These are phyloP conservation scores for Aureobasidium melanogenum DNA, from an alignment of 2,329 filamentous ascomycete species.

Conservation along the genomic window DNA sequence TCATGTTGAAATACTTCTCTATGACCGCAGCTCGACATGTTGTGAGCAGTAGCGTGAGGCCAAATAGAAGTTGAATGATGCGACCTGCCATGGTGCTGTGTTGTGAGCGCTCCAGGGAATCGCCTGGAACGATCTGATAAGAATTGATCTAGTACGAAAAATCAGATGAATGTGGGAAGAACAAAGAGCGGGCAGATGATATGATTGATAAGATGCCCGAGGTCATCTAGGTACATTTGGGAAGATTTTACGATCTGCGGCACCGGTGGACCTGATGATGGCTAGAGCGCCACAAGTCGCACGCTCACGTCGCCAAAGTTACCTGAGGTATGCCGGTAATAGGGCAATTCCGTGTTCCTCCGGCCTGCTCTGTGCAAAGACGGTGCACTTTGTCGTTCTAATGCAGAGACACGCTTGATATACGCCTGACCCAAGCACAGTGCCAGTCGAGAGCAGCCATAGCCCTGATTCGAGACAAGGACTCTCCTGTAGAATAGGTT, in stretches of 20 bases:
- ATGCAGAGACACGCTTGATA: background rate
- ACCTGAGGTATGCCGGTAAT: background rate
- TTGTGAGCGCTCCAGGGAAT: background rate
- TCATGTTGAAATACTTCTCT: conserved; percentile 44
- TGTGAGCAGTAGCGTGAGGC: conserved; percentile 23
- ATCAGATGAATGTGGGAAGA: background rate
- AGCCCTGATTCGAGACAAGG: background rate
- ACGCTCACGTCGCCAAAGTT: background rate
- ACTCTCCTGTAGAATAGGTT: background rate
- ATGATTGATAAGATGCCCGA: conserved; percentile 18
- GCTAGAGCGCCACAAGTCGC: background rate
- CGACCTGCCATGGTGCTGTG: conserved; percentile 33
- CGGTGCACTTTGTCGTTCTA: background rate
- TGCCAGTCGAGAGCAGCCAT: background rate
- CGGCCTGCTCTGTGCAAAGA: background rate
- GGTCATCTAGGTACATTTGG: background rate
- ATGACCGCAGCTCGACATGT: conserved; percentile 23
- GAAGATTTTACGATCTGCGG: background rate
- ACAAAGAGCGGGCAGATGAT: conserved; percentile 3
- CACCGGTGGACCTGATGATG: background rate
- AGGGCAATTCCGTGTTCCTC: background rate
- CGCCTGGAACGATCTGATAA: conserved; percentile 1
- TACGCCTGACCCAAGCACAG: background rate
- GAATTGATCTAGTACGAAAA: background rate
- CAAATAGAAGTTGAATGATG: conserved; percentile 33